Conservation (phyloP, 805 yeast species). For the Clavispora asparagi region DNA sequence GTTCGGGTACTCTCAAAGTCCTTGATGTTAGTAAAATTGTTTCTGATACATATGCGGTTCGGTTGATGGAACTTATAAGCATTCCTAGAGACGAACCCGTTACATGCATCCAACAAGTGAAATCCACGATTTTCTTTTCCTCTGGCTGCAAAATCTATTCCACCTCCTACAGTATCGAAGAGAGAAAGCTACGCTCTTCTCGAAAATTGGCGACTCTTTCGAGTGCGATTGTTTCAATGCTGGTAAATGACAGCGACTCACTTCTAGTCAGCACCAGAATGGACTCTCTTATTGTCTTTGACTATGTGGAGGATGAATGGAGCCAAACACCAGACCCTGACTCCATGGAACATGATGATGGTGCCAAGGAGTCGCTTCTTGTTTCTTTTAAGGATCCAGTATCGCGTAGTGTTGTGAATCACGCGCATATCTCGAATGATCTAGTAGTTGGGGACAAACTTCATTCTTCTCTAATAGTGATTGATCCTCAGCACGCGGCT, state of each 20-base stretch:
- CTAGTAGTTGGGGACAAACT: slow-evolving; percentile 32
- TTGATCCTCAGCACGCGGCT: slow-evolving; percentile 12
- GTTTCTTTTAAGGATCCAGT: slow-evolving; percentile 26
- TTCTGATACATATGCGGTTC: slow-evolving; percentile 14
- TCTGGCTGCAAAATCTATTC: slow-evolving; percentile 25
- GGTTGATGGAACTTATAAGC: slow-evolving; percentile 26
- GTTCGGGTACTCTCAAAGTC: slow-evolving; percentile 29
- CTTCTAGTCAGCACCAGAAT: slow-evolving; percentile 25
- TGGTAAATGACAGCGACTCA: slow-evolving; percentile 13
- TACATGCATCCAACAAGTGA: slow-evolving; percentile 29
- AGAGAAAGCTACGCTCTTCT: slow-evolving; percentile 27
- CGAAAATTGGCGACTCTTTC: slow-evolving; percentile 20
- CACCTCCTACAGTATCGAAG: slow-evolving; percentile 29
- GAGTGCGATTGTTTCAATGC: slow-evolving; percentile 26
- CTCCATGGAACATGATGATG: neutral
- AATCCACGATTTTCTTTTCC: slow-evolving; percentile 27
- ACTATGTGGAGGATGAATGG: slow-evolving; percentile 7
- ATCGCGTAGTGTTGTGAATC: slow-evolving; percentile 30
- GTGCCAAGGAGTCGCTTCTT: slow-evolving; percentile 1
- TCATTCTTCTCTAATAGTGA: slow-evolving; percentile 26
- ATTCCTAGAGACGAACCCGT: slow-evolving; percentile 30
- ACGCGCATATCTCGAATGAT: slow-evolving; percentile 16
- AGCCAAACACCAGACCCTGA: neutral
- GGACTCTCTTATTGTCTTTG: slow-evolving; percentile 32
- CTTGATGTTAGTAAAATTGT: slow-evolving; percentile 24